Evolutionary conservation across 495 filamentous ascomycete genomes (phyloP).

Genomic region (Bathelium albidoporum): DNA sequence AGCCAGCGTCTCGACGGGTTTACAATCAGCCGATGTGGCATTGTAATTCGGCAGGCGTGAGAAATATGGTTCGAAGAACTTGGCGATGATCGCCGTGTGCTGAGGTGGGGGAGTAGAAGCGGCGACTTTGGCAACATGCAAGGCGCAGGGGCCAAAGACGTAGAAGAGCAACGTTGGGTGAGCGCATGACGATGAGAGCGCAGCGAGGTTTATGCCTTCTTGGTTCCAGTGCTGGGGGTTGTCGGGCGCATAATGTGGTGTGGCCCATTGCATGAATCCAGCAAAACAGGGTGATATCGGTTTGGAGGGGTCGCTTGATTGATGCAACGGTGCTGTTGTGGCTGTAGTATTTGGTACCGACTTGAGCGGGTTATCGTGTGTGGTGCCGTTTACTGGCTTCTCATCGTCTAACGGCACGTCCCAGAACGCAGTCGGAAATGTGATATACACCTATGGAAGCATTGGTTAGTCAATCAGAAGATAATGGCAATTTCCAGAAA

Average conservation of each 20-base stretch:
- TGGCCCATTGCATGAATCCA: constrained; percentile 58
- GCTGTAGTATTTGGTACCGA: constrained; percentile 24
- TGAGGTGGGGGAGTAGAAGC: constrained; percentile 37
- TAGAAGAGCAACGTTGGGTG: constrained; percentile 94
- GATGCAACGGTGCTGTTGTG: constrained; percentile 26
- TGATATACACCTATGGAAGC: constrained; percentile 70
- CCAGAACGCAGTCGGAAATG: constrained; percentile 68
- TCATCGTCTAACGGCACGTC: constrained; percentile 18
- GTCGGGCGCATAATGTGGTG: constrained; percentile 49
- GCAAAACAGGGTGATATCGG: constrained; percentile 31
- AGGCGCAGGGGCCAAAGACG: constrained; percentile 55
- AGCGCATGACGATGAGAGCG: constrained; percentile 46
- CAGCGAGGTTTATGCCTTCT: constrained; percentile 67
- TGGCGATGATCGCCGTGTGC: constrained; percentile 35
- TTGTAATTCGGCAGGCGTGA: constrained; percentile 60
- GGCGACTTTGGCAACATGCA: constrained; percentile 41
- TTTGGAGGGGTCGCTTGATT: constrained; percentile 10
- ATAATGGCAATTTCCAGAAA: no score
- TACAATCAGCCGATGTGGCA: constrained; percentile 42
- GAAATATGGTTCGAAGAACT: constrained; percentile 68
- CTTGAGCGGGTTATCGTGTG: constrained; percentile 7
- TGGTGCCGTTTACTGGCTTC: not conserved
- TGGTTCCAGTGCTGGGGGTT: constrained; percentile 67
- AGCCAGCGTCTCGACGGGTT: constrained; percentile 50
- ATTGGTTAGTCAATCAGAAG: no score